Conservation (phyloP, 208 protist genomes). For the Leishmania arabica region DNA sequence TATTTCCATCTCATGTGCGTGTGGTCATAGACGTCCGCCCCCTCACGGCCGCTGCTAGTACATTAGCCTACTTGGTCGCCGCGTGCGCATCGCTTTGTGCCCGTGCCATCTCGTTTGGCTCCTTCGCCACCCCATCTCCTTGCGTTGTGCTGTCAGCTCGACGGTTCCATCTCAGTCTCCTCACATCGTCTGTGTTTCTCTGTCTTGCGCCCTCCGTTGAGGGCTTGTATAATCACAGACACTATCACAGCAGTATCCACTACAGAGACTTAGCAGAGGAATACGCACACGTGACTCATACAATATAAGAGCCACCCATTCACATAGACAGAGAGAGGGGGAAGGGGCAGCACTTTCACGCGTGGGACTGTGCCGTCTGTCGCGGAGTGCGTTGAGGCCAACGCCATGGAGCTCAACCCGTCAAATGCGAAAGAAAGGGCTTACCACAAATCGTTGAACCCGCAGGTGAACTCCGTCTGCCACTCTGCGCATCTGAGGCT, state of each 20-base stretch:
- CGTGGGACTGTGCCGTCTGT: too few species aligned
- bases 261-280: neutral
- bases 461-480: slow-evolving; percentile 37
- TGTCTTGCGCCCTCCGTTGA: neutral
- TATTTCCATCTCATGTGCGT: neutral
- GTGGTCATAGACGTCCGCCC: neutral
- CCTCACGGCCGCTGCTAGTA: neutral
- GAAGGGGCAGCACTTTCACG: neutral
- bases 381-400: neutral
- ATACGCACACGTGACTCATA: neutral
- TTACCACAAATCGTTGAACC: slow-evolving; percentile 28
- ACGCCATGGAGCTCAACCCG: slow-evolving; percentile 16
- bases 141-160: neutral
- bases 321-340: neutral
- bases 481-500: slow-evolving; percentile 49
- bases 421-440: slow-evolving; percentile 1
- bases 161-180: neutral
- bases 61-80: neutral
- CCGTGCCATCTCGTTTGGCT: neutral
- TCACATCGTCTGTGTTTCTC: neutral
- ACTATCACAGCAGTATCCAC: neutral
- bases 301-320: neutral
- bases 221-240: neutral
- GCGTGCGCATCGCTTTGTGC: neutral
- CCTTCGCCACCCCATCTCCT: neutral